Percentiles rank a stretch among this genome's conserved stretches.
Conservation (phyloP, 805 yeast genomes). For the Cyberlindnera mycetangii region DNA sequence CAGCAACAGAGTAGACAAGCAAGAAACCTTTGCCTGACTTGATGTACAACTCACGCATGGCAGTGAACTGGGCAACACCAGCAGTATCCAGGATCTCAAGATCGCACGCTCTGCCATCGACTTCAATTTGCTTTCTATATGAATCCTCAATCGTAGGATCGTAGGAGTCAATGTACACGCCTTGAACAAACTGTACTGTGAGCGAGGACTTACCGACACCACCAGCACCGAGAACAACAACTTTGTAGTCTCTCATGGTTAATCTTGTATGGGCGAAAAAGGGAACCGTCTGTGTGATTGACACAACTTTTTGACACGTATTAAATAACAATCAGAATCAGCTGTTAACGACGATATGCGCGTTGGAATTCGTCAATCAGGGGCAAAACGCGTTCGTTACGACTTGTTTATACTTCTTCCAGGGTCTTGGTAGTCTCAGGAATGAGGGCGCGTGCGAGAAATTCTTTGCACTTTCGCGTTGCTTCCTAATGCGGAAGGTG, state of each 20-base stretch:
- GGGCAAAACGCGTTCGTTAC: too few species aligned
- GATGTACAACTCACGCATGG: conserved; percentile 87
- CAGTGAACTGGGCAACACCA: conserved; percentile 93
- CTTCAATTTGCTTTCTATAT: conserved; percentile 81
- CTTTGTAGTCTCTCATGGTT: conserved; percentile 60
- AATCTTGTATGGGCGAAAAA: background rate
- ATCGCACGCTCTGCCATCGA: conserved; percentile 84
- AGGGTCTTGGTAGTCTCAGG: background rate
- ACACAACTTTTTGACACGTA: too few species aligned
- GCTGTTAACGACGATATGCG: background rate
- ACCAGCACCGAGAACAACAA: conserved; percentile 94
- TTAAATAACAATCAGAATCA: too few species aligned
- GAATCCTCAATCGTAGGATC: conserved; percentile 98
- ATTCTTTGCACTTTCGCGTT: conserved; percentile 1
- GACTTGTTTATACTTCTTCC: background rate
- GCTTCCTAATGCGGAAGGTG: background rate
- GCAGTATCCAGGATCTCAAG: conserved; percentile 90
- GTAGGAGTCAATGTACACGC: conserved; percentile 83
- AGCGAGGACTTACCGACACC: conserved; percentile 96
- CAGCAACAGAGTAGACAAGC: conserved; percentile 81
- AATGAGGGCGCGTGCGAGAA: background rate
- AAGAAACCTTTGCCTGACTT: conserved; percentile 89
- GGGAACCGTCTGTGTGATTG: too few species aligned
- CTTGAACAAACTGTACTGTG: conserved; percentile 90
- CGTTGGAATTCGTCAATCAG: background rate